Percentiles rank a stretch among this genome's conserved stretches.
phyloP scores from a whole-genome alignment of 441 rosid genomes.

The Bruguiera hainesii region DNA sequence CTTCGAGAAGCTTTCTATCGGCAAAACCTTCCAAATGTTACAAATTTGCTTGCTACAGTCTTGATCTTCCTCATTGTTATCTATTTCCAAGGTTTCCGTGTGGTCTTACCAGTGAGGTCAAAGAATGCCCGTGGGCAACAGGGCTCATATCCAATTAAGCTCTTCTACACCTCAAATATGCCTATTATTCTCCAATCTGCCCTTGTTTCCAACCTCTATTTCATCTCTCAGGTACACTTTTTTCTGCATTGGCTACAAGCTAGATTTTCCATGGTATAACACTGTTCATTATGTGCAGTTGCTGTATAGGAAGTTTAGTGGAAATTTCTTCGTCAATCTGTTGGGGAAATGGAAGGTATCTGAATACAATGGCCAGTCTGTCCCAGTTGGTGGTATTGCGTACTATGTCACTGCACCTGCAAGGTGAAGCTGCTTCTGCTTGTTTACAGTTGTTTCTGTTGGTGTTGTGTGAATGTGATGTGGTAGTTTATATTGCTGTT shows the following conservation, averaged over 20 bases:
- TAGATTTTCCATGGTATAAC: neutral
- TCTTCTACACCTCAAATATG: conserved; percentile 82
- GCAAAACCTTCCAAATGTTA: conserved; percentile 95
- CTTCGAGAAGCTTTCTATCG: conserved; percentile 93
- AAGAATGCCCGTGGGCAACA: conserved; percentile 85
- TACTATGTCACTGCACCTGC: conserved; percentile 83
- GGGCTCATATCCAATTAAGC: conserved; percentile 90
- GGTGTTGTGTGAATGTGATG: too few relatives aligned
- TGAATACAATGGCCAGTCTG: conserved; percentile 77
- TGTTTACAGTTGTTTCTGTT: too few relatives aligned
- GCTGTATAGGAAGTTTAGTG: conserved; percentile 67
- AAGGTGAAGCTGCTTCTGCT: conserved; percentile 37
- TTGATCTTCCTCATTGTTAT: conserved; percentile 59
- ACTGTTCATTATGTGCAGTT: conserved; percentile 38
- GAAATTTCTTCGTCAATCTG: conserved; percentile 72
- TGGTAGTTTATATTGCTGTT: too few relatives aligned
- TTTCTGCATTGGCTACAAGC: neutral
- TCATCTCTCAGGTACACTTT: conserved; percentile 79
- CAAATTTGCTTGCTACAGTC: conserved; percentile 67
- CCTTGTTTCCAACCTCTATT: conserved; percentile 86
- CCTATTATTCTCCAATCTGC: conserved; percentile 90
- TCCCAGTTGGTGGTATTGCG: conserved; percentile 92
- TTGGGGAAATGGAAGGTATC: conserved; percentile 91
- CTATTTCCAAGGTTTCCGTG: conserved; percentile 88
- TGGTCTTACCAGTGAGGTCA: conserved; percentile 73